A percentile compares a stretch with the other conserved stretches of the same genome.
phyloP scores from a whole-genome alignment of 2,329 filamentous ascomycete species.

The Scedosporium aurantiacum region DNA sequence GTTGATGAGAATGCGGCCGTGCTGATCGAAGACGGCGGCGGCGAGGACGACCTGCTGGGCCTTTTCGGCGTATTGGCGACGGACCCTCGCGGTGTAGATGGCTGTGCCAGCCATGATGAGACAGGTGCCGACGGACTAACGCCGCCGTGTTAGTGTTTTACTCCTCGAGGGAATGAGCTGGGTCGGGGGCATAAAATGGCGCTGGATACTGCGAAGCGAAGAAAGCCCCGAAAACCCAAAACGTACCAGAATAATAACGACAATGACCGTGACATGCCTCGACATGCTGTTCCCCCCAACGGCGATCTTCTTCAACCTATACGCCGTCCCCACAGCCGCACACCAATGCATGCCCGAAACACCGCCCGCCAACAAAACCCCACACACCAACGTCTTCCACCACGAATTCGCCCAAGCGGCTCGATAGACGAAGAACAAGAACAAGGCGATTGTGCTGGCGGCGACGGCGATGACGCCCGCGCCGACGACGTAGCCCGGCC shows the following conservation, averaged over 20 bases:
- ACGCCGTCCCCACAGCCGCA: constrained; percentile 59
- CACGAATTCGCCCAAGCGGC: constrained; percentile 67
- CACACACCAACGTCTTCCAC: constrained; percentile 62
- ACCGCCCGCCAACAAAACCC: constrained; percentile 56
- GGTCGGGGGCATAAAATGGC: constrained; percentile 3
- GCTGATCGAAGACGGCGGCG: constrained; percentile 55
- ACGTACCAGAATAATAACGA: constrained; percentile 60
- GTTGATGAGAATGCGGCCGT: constrained; percentile 57
- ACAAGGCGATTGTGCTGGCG: constrained; percentile 58
- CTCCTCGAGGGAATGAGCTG: background rate
- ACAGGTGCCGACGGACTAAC: constrained; percentile 50
- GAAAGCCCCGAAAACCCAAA: background rate
- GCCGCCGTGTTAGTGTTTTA: background rate
- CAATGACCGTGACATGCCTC: constrained; percentile 57
- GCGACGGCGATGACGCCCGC: constrained; percentile 61
- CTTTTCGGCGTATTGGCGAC: constrained; percentile 42
- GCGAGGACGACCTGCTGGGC: constrained; percentile 50
- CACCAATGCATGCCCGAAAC: constrained; percentile 87
- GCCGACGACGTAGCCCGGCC: constrained; percentile 48
- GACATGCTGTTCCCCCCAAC: constrained; percentile 31
- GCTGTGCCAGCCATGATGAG: constrained; percentile 45
- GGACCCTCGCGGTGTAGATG: constrained; percentile 40
- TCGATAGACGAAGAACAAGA: constrained; percentile 67
- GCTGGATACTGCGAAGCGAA: no score
- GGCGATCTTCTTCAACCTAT: constrained; percentile 42